Evolutionary conservation across 2,329 filamentous ascomycete genomes (phyloP).

Genomic region (Claviceps maximensis): DNA sequence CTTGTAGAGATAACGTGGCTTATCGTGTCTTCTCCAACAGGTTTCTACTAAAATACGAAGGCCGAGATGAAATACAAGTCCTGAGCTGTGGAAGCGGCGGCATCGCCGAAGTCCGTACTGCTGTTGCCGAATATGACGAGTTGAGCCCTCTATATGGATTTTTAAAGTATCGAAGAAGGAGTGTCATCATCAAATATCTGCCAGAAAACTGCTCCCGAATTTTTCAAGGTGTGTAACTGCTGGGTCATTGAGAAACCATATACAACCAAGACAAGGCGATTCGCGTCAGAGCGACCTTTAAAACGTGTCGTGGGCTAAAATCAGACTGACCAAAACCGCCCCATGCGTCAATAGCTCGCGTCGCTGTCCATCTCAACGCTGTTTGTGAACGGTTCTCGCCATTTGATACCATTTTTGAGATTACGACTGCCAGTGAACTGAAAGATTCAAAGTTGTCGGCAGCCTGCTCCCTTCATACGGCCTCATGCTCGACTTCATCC

Average conservation of each 20-base stretch:
- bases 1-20: not conserved
- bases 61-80: constrained; percentile 76
- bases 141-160: constrained; percentile 85
- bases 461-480: constrained; percentile 79
- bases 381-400: constrained; percentile 64
- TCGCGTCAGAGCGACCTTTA: not conserved
- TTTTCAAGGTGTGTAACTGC: constrained; percentile 60
- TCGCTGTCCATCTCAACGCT: constrained; percentile 58
- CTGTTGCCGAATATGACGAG: constrained; percentile 68
- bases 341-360: constrained; percentile 49
- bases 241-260: not conserved
- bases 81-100: constrained; percentile 67
- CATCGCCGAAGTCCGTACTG: constrained; percentile 67
- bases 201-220: constrained; percentile 83
- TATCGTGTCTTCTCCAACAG: constrained; percentile 32
- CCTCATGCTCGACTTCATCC: constrained; percentile 73
- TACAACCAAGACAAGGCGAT: not conserved
- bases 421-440: constrained; percentile 62
- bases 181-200: constrained; percentile 83
- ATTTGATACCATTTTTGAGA: constrained; percentile 73
- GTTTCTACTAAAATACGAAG: constrained; percentile 87
- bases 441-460: constrained; percentile 80
- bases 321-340: not conserved
- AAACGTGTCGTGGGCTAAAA: not conserved
- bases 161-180: constrained; percentile 76